Percentiles rank a stretch among this genome's conserved stretches.
Evolutionary conservation across 495 filamentous ascomycete species (phyloP).

Genomic region (Friedmanniomyces simplex): DNA sequence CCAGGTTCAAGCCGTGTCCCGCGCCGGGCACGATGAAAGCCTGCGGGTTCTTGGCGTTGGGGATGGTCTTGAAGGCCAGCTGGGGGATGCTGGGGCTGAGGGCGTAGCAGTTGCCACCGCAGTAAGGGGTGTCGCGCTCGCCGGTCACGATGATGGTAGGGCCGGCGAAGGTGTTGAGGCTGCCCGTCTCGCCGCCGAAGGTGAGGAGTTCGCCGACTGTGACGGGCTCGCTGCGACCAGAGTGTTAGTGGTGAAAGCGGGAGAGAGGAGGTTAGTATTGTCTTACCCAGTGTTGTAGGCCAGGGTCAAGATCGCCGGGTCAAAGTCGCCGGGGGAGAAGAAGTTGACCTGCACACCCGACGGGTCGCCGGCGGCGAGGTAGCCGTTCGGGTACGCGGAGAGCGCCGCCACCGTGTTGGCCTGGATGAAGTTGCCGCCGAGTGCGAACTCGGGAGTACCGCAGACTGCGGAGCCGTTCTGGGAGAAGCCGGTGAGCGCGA

Average conservation of each 20-base stretch:
- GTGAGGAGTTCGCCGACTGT: conserved; percentile 26
- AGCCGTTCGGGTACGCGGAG: conserved; percentile 30
- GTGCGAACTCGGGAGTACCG: conserved; percentile 24
- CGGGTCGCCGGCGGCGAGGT: conserved; percentile 32
- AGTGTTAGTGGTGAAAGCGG: background rate
- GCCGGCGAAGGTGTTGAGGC: conserved; percentile 17
- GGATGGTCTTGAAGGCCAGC: conserved; percentile 6
- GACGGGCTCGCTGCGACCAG: conserved; percentile 15
- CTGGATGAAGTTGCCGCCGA: conserved; percentile 38
- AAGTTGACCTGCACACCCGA: conserved; percentile 30
- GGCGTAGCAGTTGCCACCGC: conserved; percentile 26
- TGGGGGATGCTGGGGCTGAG: conserved; percentile 15
- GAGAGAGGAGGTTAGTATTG: too few relatives aligned
- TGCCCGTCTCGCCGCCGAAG: conserved; percentile 14
- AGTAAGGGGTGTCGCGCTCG: conserved; percentile 22
- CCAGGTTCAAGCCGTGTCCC: conserved; percentile 23
- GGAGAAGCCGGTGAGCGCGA: conserved; percentile 50
- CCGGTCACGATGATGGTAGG: conserved; percentile 24
- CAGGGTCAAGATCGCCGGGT: conserved; percentile 33
- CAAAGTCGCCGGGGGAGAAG: conserved; percentile 38
- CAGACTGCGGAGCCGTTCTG: conserved; percentile 29
- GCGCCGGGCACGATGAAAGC: conserved; percentile 7
- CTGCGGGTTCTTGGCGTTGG: conserved; percentile 16
- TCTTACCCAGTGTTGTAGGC: conserved; percentile 6
- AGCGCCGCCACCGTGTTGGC: conserved; percentile 37